Conservation (phyloP, 495 filamentous ascomycete genomes). For the Tuber borchii region DNA sequence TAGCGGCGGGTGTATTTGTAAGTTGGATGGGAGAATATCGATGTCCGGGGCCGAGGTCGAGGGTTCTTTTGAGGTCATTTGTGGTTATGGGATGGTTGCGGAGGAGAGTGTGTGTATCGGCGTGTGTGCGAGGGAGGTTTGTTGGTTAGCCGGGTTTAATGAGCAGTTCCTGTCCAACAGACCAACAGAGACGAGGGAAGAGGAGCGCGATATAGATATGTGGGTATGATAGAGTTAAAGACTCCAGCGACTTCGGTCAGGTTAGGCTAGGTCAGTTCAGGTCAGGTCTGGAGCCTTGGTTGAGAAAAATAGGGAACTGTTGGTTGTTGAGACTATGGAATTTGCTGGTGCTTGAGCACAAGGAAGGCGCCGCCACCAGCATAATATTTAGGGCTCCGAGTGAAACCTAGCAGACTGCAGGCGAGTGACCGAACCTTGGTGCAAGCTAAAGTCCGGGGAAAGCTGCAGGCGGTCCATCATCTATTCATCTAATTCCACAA, state of each 20-base stretch:
- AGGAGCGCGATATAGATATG: background rate
- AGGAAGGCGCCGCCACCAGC: too few relatives aligned
- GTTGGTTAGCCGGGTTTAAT: background rate
- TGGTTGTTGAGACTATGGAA: too few relatives aligned
- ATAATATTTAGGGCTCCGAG: background rate
- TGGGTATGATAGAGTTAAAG: background rate
- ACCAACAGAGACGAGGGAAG: background rate
- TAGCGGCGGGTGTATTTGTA: constrained; percentile 35
- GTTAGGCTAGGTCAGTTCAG: too few relatives aligned
- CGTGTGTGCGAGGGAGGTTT: background rate
- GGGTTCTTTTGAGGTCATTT: background rate
- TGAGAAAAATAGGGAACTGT: background rate
- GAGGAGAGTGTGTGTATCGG: background rate
- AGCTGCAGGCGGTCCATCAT: background rate
- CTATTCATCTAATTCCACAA: background rate
- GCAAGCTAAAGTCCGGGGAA: background rate
- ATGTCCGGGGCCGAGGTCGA: constrained; percentile 35
- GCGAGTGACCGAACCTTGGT: background rate
- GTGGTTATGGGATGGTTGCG: background rate
- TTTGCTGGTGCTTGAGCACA: background rate
- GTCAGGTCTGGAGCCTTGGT: background rate
- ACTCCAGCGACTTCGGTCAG: background rate
- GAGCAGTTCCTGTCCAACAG: background rate
- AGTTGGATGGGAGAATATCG: constrained; percentile 26
- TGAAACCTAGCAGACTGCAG: background rate